These are phyloP conservation scores for Penicillium verrucosum DNA, from an alignment of 2,329 filamentous ascomycete species.

Conservation along the genomic window DNA sequence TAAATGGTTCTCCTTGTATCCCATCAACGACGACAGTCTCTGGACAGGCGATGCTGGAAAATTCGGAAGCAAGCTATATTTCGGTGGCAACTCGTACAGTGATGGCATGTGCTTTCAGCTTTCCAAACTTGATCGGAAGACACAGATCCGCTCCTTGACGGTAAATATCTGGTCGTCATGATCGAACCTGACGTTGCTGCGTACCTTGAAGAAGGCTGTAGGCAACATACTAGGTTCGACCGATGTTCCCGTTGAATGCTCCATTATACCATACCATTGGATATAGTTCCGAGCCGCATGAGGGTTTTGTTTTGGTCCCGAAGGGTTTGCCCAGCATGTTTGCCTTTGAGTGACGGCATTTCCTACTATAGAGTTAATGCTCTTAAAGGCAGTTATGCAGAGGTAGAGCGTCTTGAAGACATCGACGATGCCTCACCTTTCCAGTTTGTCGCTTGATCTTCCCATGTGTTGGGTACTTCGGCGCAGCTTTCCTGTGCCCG, in stretches of 20 bases:
- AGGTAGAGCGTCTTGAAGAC: not conserved
- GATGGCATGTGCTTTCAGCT: not conserved
- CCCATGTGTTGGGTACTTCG: not conserved
- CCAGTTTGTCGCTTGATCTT: not conserved
- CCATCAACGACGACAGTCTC: not conserved
- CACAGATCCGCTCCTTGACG: not conserved
- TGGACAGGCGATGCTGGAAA: not conserved
- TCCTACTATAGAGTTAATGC: not conserved
- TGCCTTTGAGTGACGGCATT: not conserved
- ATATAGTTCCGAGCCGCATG: not conserved
- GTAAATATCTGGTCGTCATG: not conserved
- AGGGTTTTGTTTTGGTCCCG: not conserved
- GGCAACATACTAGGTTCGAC: not conserved
- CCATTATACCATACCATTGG: not conserved
- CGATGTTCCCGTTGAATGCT: not conserved
- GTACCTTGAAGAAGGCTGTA: not conserved
- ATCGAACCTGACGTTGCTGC: not conserved
- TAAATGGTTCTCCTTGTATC: not conserved
- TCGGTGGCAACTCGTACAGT: not conserved
- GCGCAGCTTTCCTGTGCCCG: not conserved
- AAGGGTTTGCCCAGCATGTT: not conserved
- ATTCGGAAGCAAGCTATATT: not conserved
- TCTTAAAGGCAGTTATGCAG: not conserved
- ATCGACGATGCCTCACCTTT: not conserved
- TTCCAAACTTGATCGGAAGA: not conserved